Percentiles rank a stretch among this genome's conserved stretches.
Conservation (phyloP, 1,139 yeast species). For the Hemisphaericaspora subhashii region DNA sequence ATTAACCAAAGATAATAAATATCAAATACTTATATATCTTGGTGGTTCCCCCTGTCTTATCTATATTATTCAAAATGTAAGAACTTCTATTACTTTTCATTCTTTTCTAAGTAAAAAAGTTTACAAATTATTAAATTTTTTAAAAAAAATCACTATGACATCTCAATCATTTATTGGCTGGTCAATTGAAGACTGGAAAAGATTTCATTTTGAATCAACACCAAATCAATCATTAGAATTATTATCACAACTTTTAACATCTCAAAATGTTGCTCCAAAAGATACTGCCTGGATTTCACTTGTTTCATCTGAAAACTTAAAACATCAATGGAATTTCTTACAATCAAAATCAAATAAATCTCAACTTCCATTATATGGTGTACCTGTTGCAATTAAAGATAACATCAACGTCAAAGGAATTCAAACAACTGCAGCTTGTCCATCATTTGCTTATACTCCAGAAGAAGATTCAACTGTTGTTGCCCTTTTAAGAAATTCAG, state of each 20-base stretch:
- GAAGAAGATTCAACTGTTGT: conserved; percentile 74
- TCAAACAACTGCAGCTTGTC: conserved; percentile 94
- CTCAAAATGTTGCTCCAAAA: conserved; percentile 45
- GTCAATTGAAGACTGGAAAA: conserved; percentile 61
- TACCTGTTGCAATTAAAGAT: conserved; percentile 92
- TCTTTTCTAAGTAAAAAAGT: too few relatives aligned
- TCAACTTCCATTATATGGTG: conserved; percentile 73
- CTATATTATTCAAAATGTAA: too few relatives aligned
- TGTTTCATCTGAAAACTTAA: conserved; percentile 57
- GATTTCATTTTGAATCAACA: conserved; percentile 63
- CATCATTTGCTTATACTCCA: conserved; percentile 71
- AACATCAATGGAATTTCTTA: conserved; percentile 76
- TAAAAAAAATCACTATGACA: background rate
- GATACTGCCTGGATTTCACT: conserved; percentile 94
- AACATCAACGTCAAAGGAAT: conserved; percentile 85
- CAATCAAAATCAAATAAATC: conserved; percentile 59
- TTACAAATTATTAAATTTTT: too few relatives aligned
- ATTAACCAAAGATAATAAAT: too few relatives aligned
- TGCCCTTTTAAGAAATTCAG: conserved; percentile 65
- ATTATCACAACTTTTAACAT: conserved; percentile 46
- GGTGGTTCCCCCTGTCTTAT: too few relatives aligned
- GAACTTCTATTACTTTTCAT: too few relatives aligned
- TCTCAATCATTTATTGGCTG: conserved; percentile 28
- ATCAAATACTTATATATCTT: too few relatives aligned
- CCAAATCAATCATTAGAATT: conserved; percentile 59